Base-by-base conservation (phyloP, 768 basidiomycete species). In the Tricholoma hemisulphureum region DNA sequence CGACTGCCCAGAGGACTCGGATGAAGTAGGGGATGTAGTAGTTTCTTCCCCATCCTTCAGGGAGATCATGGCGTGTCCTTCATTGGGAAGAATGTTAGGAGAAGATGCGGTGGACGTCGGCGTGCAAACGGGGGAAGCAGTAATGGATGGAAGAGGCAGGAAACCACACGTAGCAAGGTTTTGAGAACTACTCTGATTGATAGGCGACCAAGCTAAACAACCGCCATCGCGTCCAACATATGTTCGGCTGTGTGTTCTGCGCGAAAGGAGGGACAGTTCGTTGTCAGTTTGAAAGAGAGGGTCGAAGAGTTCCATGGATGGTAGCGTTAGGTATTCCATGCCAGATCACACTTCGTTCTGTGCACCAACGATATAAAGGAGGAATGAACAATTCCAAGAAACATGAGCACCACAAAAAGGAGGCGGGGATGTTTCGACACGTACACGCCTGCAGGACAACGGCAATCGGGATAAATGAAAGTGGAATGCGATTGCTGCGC, bases 81-180 rank as follows among this genome's bases (percentile, higher is more conserved):
- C 64, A 26, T 60, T 57, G 3, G 59, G 53, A 50, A 51, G 53
- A 14, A 60, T 51, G 18, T 62, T 58, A 60, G 59, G 66, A 9
- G 67, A 67, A 50, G 74, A 73, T 26, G 66, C 62, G 43, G 71
- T 75, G 20, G 74, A 58, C 8, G 76, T 74, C 6, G 84, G 81
- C 4, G 83, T 81, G 68, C 76, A 78, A 52, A 82, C 63, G n/a
- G 85, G 85, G 4, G 86, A 86, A 21, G 83, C 83, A 55, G 76
- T 73, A 58, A 85, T 85, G 37, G 84, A 78, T 8, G 86, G 80
- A 51, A 86, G 76, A 45, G 83, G 79, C 23, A 76, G 65, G 62
- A 81, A 80, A 32, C 70, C 73, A 60, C 69, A 72, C 61, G 75
- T 68, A 48, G 63, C 64, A 55, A 73, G 61, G 55, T 66, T 66